phyloP scores from a whole-genome alignment of 306 rosid species.

The Acacia melanoxylon region DNA sequence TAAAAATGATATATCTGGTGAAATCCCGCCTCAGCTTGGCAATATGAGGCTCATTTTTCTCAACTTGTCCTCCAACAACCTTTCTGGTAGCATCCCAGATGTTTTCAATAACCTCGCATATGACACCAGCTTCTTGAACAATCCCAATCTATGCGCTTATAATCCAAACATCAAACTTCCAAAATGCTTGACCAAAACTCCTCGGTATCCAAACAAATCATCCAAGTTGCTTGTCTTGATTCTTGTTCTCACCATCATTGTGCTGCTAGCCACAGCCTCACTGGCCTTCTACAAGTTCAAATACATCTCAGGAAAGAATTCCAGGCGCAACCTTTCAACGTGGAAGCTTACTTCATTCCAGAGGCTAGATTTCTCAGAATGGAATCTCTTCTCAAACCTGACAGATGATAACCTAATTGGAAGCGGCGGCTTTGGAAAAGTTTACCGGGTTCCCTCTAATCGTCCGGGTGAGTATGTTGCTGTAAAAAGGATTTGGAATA shows the following conservation, averaged over 20 bases:
- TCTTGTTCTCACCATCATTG: constrained; percentile 27
- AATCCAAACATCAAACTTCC: constrained; percentile 40
- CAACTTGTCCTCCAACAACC: constrained; percentile 77
- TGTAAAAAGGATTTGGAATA: constrained; percentile 69
- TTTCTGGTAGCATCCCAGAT: constrained; percentile 72
- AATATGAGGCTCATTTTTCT: constrained; percentile 56
- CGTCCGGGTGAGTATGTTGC: constrained; percentile 57
- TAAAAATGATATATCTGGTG: constrained; percentile 63
- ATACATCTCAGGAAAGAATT: constrained; percentile 29
- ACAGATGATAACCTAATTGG: constrained; percentile 78
- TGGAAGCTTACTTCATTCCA: constrained; percentile 93
- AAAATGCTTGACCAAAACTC: constrained; percentile 41
- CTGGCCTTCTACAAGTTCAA: constrained; percentile 36
- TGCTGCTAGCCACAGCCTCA: constrained; percentile 33
- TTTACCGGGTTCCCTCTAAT: constrained; percentile 58
- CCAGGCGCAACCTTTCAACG: constrained; percentile 36
- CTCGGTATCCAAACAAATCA: constrained; percentile 32
- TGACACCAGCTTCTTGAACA: constrained; percentile 64
- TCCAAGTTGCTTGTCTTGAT: constrained; percentile 48
- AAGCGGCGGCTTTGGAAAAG: constrained; percentile 87
- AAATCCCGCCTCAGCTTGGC: constrained; percentile 63
- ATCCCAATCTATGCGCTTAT: constrained; percentile 60
- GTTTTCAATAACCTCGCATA: constrained; percentile 60
- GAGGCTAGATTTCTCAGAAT: constrained; percentile 56
- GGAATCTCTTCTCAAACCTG: constrained; percentile 48